Conservation (phyloP, 2,329 filamentous ascomycete genomes). For the Beauveria medogensis region DNA sequence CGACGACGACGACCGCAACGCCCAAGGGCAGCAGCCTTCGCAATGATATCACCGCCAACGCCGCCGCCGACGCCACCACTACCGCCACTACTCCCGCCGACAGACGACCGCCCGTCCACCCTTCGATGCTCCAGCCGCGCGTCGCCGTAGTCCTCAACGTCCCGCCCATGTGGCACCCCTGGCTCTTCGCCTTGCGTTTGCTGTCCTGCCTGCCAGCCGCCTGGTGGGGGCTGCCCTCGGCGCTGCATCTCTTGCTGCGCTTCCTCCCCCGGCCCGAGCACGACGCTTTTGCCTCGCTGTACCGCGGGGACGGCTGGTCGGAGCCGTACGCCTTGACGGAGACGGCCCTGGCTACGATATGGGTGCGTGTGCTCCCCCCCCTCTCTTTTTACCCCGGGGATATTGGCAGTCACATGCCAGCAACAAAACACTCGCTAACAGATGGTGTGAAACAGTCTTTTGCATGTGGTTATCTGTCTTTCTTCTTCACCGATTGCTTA, state of each 20-base stretch:
- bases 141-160: conserved; percentile 72
- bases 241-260: conserved; percentile 59
- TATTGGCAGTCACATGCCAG: neutral
- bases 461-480: conserved; percentile 69
- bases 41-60: neutral
- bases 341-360: conserved; percentile 63
- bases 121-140: conserved; percentile 59
- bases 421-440: conserved; percentile 6
- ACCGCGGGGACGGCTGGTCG: conserved; percentile 9
- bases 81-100: neutral
- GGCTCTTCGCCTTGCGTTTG: conserved; percentile 64
- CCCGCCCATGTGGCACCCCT: conserved; percentile 62
- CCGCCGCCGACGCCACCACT: neutral
- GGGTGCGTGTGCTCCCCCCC: conserved; percentile 44
- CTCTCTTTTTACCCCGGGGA: too few relatives aligned
- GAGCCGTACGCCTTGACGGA: conserved; percentile 47
- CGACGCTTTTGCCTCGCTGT: conserved; percentile 16
- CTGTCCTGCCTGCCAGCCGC: conserved; percentile 62
- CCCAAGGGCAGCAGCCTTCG: neutral
- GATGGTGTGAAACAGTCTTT: conserved; percentile 47
- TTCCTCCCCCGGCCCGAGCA: conserved; percentile 37
- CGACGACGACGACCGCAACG: neutral
- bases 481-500: conserved; percentile 77
- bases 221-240: conserved; percentile 64
- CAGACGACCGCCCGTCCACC: conserved; percentile 1